phyloP scores from a whole-genome alignment of 371 early-diverging fungal species.

The Capillidium rhysosporum region DNA sequence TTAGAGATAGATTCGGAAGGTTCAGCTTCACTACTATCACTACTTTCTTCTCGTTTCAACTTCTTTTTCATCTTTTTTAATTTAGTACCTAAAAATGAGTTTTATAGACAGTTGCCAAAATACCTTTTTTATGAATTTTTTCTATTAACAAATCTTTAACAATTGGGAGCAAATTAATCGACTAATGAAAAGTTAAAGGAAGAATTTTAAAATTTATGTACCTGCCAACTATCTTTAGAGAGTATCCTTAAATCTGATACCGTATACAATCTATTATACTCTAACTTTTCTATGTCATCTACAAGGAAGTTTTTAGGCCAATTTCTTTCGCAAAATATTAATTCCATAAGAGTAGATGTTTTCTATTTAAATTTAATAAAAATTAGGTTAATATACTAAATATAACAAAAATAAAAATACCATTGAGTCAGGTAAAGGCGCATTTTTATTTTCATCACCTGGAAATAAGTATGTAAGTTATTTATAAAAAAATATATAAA shows the following conservation, averaged over 20 bases:
- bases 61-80: constrained; percentile 4
- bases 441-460: not conserved
- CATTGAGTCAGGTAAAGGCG: constrained; percentile 2
- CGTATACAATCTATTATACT: constrained; percentile 28
- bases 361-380: constrained; percentile 8
- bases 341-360: constrained; percentile 34
- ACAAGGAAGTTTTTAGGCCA: constrained; percentile 31
- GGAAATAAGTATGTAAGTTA: not conserved
- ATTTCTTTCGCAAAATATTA: constrained; percentile 30
- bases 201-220: constrained; percentile 8
- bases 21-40: not conserved
- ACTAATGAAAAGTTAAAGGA: constrained; percentile 9
- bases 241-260: constrained; percentile 32
- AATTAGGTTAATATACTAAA: not conserved
- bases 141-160: constrained; percentile 24
- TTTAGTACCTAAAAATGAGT: not conserved
- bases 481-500: no score
- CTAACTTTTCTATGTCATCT: constrained; percentile 24
- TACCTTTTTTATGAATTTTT: constrained; percentile 10
- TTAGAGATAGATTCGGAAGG: not conserved
- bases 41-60: not conserved
- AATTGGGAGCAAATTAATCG: constrained; percentile 21
- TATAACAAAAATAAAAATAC: not conserved
- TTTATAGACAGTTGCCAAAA: not conserved
- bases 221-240: constrained; percentile 38